These are phyloP conservation scores for Coprinopsis cinerea DNA, from an alignment of 768 basidiomycete species.

Conservation along the genomic window DNA sequence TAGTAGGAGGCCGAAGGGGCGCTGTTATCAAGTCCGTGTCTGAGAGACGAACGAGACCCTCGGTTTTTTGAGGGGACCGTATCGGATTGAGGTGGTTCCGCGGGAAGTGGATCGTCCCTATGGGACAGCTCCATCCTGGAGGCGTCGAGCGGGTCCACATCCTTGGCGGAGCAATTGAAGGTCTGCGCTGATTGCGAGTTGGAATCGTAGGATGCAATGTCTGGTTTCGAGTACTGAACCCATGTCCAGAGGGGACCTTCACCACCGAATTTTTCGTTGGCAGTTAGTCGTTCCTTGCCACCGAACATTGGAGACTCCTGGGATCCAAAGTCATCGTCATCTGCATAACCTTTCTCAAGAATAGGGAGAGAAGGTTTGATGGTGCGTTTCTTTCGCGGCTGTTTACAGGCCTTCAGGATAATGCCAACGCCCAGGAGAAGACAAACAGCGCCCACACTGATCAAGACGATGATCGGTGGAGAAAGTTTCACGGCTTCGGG, in stretches of 20 bases:
- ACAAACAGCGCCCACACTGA: conserved; percentile 47
- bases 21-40: too few species aligned
- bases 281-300: conserved; percentile 58
- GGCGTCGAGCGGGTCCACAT: too few species aligned
- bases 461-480: conserved; percentile 42
- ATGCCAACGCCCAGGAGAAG: conserved; percentile 44
- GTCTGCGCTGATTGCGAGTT: too few species aligned
- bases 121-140: too few species aligned
- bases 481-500: conserved; percentile 28
- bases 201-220: too few species aligned
- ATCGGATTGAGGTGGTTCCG: too few species aligned
- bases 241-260: conserved; percentile 49
- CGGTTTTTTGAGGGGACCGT: too few species aligned
- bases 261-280: conserved; percentile 27
- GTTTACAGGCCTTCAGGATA: conserved; percentile 39
- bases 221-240: conserved; percentile 47
- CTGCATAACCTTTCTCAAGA: conserved; percentile 48
- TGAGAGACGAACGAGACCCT: too few species aligned
- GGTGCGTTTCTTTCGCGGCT: conserved; percentile 45
- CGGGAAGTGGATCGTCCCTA: too few species aligned
- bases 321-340: conserved; percentile 33
- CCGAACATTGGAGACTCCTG: conserved; percentile 73
- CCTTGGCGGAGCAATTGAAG: too few species aligned
- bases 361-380: conserved; percentile 76
- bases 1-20: background rate